Base-by-base conservation (phyloP, 192 early-diverging fungal species). In the Radiomyces spectabilis region DNA sequence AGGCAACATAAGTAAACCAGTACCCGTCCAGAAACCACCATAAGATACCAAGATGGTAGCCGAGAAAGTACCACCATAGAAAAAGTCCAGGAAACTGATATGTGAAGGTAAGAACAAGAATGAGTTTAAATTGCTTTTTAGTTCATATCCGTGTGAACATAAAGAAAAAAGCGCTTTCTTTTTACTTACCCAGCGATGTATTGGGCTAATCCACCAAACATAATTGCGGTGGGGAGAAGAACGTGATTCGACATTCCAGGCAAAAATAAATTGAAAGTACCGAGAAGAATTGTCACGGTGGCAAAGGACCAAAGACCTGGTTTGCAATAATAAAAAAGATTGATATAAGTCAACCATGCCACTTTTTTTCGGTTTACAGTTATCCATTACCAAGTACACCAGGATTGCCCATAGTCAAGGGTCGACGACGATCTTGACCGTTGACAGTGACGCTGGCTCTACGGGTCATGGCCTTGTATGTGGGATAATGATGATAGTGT, bases 171-270 rank as follows among this genome's bases (percentile, higher is more conserved):
- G 13, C 41, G 41, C 24, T 13, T 43, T 43, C 24, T 13, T 43
- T 7, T 13, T 4, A 5, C 41, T 51, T 30, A 52, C 46, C 61
- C 61, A 30, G 53, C 40, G 16, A 63, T 31, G 4, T 34, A 35
- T 26, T 63, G 61, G 15, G 53, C 44, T 9, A 63, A 25, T 6
- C 61, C 61, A 30, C 61, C 61, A 56, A 56, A 63, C 37, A 63
- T 29, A 12, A 63, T 33, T 27, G 53, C 61, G 33, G 53, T 32
- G n/a, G 54, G 53, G 12, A 63, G 21, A 7, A 63, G 30, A 26
- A 51, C 19, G 13, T 31, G 33, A 4, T 31, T 55, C 1, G 61
- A 43, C 29, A 43, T 49, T 0, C 21, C 8, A 2, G 61, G 61
- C 21, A 51, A 49, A n/a, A 46, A 46, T 7, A 63, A 24, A 16